phyloP scores from a whole-genome alignment of 106 monocot genomes.

The Platanthera zijinensis region DNA sequence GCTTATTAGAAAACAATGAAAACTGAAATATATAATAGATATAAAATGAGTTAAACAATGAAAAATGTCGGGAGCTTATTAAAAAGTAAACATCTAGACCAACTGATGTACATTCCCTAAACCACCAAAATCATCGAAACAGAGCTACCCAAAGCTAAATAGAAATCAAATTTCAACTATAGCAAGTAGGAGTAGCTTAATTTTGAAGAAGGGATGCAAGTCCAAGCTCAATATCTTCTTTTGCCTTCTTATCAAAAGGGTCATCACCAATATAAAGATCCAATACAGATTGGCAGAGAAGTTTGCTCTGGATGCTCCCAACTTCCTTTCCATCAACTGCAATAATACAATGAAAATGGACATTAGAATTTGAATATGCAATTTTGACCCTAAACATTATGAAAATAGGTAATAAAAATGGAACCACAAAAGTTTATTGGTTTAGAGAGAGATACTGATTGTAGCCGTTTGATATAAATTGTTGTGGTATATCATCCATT shows the following conservation, averaged over 20 bases:
- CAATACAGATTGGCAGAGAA: conserved; percentile 68
- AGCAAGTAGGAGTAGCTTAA: conserved; percentile 2
- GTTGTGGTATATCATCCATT: too few relatives aligned
- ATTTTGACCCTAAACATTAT: background rate
- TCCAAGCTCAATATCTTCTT: conserved; percentile 42
- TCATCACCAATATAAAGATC: conserved; percentile 91
- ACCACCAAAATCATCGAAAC: too few relatives aligned
- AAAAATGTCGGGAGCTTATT: too few relatives aligned
- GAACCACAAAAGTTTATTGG: background rate
- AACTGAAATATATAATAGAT: too few relatives aligned
- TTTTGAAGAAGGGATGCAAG: conserved; percentile 46
- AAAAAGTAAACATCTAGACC: too few relatives aligned
- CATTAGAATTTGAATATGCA: background rate
- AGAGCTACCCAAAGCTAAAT: too few relatives aligned
- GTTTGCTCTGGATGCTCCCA: conserved; percentile 85
- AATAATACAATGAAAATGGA: conserved; percentile 4
- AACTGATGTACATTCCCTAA: too few relatives aligned
- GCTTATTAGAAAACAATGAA: too few relatives aligned
- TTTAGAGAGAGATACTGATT: too few relatives aligned
- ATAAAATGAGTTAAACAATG: too few relatives aligned
- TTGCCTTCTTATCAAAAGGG: conserved; percentile 70
- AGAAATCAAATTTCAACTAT: too few relatives aligned
- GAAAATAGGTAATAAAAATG: background rate
- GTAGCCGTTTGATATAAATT: too few relatives aligned
- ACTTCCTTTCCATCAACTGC: conserved; percentile 77